phyloP scores from a whole-genome alignment of 2,329 filamentous ascomycete genomes.

The Seiridium unicorne region DNA sequence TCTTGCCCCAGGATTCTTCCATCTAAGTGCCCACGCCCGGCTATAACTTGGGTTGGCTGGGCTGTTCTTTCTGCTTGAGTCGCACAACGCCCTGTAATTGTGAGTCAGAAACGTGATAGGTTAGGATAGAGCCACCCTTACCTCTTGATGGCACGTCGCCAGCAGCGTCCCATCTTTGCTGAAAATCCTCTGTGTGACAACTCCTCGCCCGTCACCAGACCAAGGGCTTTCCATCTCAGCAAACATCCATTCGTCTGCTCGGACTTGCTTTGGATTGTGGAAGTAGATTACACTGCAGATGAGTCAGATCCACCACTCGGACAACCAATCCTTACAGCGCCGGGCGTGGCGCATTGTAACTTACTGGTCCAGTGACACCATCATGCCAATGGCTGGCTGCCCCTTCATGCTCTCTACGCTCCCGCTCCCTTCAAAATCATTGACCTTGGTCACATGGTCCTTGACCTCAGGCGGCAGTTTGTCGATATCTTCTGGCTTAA shows the following conservation, averaged over 20 bases:
- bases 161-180: slow-evolving; percentile 68
- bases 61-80: slow-evolving; percentile 19
- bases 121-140: slow-evolving; percentile 27
- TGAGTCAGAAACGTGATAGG: neutral
- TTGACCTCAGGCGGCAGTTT: slow-evolving; percentile 40
- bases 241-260: slow-evolving; percentile 75
- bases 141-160: slow-evolving; percentile 81
- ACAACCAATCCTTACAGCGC: too few relatives aligned
- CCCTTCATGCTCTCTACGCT: slow-evolving; percentile 47
- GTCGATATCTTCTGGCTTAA: slow-evolving; percentile 52
- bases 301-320: too few relatives aligned
- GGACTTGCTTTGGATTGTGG: slow-evolving; percentile 57
- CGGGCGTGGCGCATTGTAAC: slow-evolving; percentile 3
- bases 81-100: slow-evolving; percentile 25
- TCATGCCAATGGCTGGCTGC: slow-evolving; percentile 71
- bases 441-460: slow-evolving; percentile 34
- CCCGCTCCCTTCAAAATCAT: slow-evolving; percentile 42
- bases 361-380: slow-evolving; percentile 74
- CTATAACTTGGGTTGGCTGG: slow-evolving; percentile 20
- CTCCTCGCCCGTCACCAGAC: slow-evolving; percentile 73
- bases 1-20: neutral
- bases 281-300: slow-evolving; percentile 58
- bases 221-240: slow-evolving; percentile 79
- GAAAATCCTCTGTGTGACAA: slow-evolving; percentile 76
- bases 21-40: neutral